phyloP scores from a whole-genome alignment of 2,329 filamentous ascomycete species.

The Aspergillus carbonarius region DNA sequence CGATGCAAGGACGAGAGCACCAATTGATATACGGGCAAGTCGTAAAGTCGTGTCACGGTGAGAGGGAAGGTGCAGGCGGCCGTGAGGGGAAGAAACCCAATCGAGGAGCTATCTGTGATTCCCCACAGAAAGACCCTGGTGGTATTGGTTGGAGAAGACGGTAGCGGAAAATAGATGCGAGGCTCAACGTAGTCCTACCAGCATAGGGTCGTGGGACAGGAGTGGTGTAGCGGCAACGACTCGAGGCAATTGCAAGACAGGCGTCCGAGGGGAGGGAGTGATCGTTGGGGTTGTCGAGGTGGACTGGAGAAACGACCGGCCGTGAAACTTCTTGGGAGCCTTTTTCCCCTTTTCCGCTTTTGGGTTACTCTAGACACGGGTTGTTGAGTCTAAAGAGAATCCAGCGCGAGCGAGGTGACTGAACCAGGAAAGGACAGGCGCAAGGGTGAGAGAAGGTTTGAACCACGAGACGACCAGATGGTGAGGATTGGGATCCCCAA shows the following conservation, averaged over 20 bases:
- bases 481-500: conserved; percentile 9
- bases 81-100: background rate
- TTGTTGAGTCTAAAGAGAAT: conserved; percentile 5
- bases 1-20: background rate
- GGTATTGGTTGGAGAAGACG: background rate
- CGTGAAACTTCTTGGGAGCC: background rate
- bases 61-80: background rate
- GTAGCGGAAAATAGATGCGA: conserved; percentile 3
- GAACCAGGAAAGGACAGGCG: conserved; percentile 13
- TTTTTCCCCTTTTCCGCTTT: conserved; percentile 4
- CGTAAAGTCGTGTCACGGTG: conserved; percentile 10
- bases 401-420: conserved; percentile 6
- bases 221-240: background rate
- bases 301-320: conserved; percentile 1
- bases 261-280: background rate
- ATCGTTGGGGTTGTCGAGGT: background rate
- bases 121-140: background rate
- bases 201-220: background rate
- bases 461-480: conserved; percentile 5
- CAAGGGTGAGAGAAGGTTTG: conserved; percentile 1
- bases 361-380: background rate
- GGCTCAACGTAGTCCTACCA: background rate
- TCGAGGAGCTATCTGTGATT: background rate
- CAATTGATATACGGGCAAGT: conserved; percentile 7
- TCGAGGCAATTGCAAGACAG: background rate